Conservation (phyloP, 2,329 filamentous ascomycete genomes). For the Alternaria dauci region DNA sequence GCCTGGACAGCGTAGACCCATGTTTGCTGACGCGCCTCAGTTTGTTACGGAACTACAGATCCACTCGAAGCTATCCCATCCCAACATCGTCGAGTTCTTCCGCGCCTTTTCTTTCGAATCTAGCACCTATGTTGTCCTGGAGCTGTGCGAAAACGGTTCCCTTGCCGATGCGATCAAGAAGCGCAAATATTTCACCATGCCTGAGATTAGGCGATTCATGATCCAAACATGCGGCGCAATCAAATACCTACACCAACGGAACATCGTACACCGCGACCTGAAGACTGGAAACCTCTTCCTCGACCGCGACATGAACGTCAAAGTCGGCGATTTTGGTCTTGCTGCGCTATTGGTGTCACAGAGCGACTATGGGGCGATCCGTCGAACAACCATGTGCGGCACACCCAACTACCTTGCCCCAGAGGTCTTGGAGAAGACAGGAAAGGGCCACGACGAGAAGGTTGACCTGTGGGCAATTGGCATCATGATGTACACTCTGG, state of each 20-base stretch:
- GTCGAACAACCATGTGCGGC: conserved; percentile 92
- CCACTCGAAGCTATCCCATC: conserved; percentile 96
- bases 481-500: conserved; percentile 98
- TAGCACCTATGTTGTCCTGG: conserved; percentile 92
- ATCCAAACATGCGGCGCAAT: conserved; percentile 96
- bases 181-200: conserved; percentile 87
- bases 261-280: conserved; percentile 94
- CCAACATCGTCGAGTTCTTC: conserved; percentile 94
- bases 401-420: conserved; percentile 99
- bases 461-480: conserved; percentile 98
- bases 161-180: conserved; percentile 98
- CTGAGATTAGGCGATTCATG: conserved; percentile 91
- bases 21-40: conserved; percentile 52
- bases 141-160: conserved; percentile 93
- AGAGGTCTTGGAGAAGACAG: conserved; percentile 92
- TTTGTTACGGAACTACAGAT: conserved; percentile 90
- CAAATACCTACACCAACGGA: conserved; percentile 96
- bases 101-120: conserved; percentile 89
- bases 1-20: background rate
- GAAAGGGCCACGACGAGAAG: conserved; percentile 95
- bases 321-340: conserved; percentile 96
- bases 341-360: conserved; percentile 91
- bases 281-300: conserved; percentile 99
- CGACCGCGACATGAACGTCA: conserved; percentile 94
- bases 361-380: conserved; percentile 80